Percentiles rank a stretch among this genome's conserved stretches.
These are phyloP conservation scores for Xylaria palmicola DNA, from an alignment of 495 filamentous ascomycete genomes.

Conservation along the genomic window DNA sequence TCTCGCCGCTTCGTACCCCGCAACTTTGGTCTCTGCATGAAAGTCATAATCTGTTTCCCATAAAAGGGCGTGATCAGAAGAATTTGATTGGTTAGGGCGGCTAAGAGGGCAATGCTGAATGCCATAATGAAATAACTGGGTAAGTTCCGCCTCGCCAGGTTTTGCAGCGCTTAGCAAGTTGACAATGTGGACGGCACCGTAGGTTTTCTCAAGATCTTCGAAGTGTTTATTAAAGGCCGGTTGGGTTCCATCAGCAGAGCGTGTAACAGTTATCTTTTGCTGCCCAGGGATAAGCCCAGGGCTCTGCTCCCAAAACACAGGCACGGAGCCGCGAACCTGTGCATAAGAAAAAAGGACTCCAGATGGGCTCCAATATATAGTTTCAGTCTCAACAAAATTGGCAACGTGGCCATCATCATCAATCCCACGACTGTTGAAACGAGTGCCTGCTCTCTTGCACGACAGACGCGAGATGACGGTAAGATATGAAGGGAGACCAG, in stretches of 20 bases:
- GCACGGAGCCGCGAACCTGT: conserved; percentile 88
- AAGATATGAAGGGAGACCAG: conserved; percentile 76
- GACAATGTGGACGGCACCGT: conserved; percentile 86
- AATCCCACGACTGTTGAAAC: conserved; percentile 94
- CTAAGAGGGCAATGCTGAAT: conserved; percentile 67
- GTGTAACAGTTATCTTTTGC: conserved; percentile 89
- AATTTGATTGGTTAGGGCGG: conserved; percentile 40
- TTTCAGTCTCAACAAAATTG: conserved; percentile 74
- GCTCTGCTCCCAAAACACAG: conserved; percentile 95
- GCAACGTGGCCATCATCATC: conserved; percentile 97
- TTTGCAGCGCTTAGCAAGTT: conserved; percentile 90
- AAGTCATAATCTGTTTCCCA: conserved; percentile 88
- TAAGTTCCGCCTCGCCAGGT: conserved; percentile 78
- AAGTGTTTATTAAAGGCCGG: conserved; percentile 96
- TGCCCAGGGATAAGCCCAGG: conserved; percentile 85
- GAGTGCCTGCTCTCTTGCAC: conserved; percentile 86
- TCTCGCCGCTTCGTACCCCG: conserved; percentile 84
- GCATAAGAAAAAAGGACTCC: conserved; percentile 87
- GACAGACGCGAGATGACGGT: conserved; percentile 91
- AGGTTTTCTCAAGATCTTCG: conserved; percentile 73
- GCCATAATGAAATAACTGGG: conserved; percentile 72
- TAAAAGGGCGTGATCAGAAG: conserved; percentile 68
- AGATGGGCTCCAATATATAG: conserved; percentile 70
- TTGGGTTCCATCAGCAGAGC: conserved; percentile 86
- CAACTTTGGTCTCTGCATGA: conserved; percentile 84